phyloP scores from a whole-genome alignment of 192 early-diverging fungal genomes.

The Podila clonocystis region DNA sequence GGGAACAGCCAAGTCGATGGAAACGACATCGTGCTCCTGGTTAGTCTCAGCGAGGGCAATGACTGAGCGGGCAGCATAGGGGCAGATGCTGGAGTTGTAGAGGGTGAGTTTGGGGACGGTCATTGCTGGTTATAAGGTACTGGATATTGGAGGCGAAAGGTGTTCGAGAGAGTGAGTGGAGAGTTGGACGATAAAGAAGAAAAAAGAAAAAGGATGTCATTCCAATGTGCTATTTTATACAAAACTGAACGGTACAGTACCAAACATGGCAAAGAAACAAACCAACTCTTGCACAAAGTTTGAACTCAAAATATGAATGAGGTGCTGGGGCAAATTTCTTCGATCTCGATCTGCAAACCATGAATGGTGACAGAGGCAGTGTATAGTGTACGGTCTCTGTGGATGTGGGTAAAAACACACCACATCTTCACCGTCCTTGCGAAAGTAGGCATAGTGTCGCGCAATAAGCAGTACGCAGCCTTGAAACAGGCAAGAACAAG shows the following conservation, averaged over 20 bases:
- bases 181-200: not conserved
- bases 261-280: no score
- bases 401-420: no score
- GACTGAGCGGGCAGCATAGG: conserved; percentile 75
- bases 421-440: no score
- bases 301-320: no score
- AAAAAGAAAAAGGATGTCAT: not conserved
- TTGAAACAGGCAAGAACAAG: no score
- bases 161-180: not conserved
- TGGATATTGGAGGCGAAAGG: not conserved
- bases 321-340: no score
- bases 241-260: not conserved
- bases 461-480: no score
- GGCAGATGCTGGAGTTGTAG: conserved; percentile 68
- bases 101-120: conserved; percentile 58
- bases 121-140: conserved; percentile 4
- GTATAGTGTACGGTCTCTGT: no score
- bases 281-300: no score
- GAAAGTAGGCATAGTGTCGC: no score
- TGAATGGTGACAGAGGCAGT: no score
- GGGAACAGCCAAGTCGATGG: conserved; percentile 74
- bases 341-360: no score
- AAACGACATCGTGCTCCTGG: conserved; percentile 58
- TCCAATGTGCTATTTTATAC: not conserved
- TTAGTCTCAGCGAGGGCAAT: conserved; percentile 69